Evolutionary conservation across 495 filamentous ascomycete species (phyloP), one percentile per base, ranked within the genome.

Genomic region (Elasticomyces elasticus): DNA sequence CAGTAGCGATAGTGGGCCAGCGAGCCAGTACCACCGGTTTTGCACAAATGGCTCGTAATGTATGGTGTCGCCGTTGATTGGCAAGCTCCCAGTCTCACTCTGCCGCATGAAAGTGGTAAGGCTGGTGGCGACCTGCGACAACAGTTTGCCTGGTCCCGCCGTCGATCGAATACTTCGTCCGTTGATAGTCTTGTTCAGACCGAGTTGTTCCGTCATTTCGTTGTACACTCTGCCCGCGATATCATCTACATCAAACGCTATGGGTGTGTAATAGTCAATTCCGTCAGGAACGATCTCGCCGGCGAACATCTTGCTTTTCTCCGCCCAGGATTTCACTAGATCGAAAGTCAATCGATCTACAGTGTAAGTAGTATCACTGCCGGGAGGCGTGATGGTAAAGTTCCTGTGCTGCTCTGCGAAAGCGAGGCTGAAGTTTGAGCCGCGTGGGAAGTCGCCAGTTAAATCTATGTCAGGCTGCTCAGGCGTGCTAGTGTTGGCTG

Each of bases 41-140:
- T 41, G 5, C 26, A 55, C 52, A n/a, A 49, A 24, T 13, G n/a
- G 19, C 41, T 43, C 25, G 51, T 44, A 23, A 12, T n/a, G 31
- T 4, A n/a, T 15, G 5, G 43, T 43, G 24, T 22, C 30, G 17
- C 43, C 43, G 12, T 13, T 40, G 28, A 41, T 24, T 5, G 52
- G 26, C 17, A 12, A 9, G 11, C 10, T 22, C 19, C n/a, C 19
- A 48, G 31, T 27, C 9, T 20, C 27, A 10, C 2, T 35, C 27
- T 33, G n/a, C 2, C 52, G 24, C n/a, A 55, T 55, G 20, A 19
- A 28, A 2, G 30, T 25, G 2, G 52, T 55, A 12, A 55, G 41
- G 42, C 42, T 48, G 9, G n/a, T 41, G 22, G 52, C 52, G 7
- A 51, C 20, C 48, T 25, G 51, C 23, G 35, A 13, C 20, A 47